Base-by-base conservation (phyloP, 2,329 filamentous ascomycete species). In the Chaetomium olivaceum region DNA sequence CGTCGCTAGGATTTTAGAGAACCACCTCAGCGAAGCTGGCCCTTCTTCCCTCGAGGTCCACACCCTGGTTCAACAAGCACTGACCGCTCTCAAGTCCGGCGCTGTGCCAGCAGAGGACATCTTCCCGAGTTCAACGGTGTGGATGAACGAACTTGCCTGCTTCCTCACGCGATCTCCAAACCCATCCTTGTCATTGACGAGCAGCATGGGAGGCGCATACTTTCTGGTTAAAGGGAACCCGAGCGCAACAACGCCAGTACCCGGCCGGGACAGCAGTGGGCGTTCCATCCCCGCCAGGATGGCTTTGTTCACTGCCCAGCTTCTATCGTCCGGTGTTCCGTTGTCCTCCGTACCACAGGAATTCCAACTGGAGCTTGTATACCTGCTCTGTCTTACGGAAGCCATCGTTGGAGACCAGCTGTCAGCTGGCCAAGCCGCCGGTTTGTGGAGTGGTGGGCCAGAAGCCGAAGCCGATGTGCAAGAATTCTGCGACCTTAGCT, bases 281-380 rank as follows among this genome's bases (percentile, higher is more conserved):
- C 86, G 88, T 36, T 92, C 92, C 1, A 81, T 91, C 62, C 87
- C 92, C 0, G 85, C 91, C 16, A 85, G 94, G 63, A 91, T 96
- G 80, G 87, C 89, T 0, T 81, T 89, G 58, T 97, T 93, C 74
- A 84, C 87, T 0, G 80, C 82, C 6, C 83, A 83, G 58, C 74
- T 95, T 0, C 74, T 93, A 0, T 73, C 76, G 0, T 75, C 77
- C 3, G 77, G 78, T 0, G 70, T 83, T 11, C 71, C 79, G 2
- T 63, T 83, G 0, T 70, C 77, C 0, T 70, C 75, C 0, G 67
- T 86, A 0, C 78, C 83, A 0, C 71, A 73, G 2, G 73, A 78
- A 1, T 77, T 79, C 23, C 80, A 82, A 60, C 75, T 82, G 9
- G 83, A 88, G 63, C 71, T 87, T 1, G 61, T 88, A 1, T 82